Evolutionary conservation across 345 rosid genomes (phyloP), one percentile per base, ranked within the genome.

Genomic region (Citrus sp.): DNA sequence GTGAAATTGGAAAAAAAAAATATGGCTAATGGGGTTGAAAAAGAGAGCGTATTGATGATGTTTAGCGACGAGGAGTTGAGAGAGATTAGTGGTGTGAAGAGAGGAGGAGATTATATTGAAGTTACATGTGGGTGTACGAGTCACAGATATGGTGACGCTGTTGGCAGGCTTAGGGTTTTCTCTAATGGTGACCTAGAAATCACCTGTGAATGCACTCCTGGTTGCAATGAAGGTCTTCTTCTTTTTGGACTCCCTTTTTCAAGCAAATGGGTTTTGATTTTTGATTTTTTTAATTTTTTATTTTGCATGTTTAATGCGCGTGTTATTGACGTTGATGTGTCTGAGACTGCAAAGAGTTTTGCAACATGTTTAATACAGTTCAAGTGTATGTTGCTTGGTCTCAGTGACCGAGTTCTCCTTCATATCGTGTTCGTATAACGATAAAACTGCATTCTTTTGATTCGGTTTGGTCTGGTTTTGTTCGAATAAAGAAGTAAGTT

Each of bases 71-170:
- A 97, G 83, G 98, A 97, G 89, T 83, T 97, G 80, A 85, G 85
- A 72, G 97, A 93, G 86, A 84, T 97, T 73, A 90, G 94, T 76
- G 99, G 94, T 68, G 87, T 94, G 80, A 97, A 80, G 86, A 82
- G 83, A 70, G 89, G 84, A 24, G 92, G 80, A 58, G 93, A 93
- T 78, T 93, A 86, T 82, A 85, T 97, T 62, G 98, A 97, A 85
- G 98, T 97, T 62, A 94, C 89, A 86, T 97, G 98, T 82, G 98
- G 98, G 49, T 97, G 99, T 92, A 97, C 99, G 24, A 97, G 98
- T 78, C 98, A 91, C 83, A 88, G 96, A 34, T 97, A 97, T 83
- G 98, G 99, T 82, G 99, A 97, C 81, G 99, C 98, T 69, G 99
- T 97, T 79, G 99, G 98, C 35, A 87, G 89, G 75, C 98, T 97